Conservation (phyloP, 2,329 filamentous ascomycete species). For the Cordyceps pruinosa region DNA sequence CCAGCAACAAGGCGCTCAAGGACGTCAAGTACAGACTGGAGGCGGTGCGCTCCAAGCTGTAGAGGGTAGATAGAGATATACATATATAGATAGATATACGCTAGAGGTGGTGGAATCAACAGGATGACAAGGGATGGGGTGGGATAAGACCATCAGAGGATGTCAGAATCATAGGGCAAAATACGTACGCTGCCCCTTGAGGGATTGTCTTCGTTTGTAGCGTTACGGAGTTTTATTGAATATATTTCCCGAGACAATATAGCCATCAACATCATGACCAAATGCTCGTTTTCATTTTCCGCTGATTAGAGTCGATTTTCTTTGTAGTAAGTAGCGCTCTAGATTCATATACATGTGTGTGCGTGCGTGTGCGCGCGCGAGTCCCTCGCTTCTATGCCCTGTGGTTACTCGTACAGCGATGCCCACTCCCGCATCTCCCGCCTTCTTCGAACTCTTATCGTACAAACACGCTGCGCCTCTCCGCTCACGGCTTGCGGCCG, state of each 20-base stretch:
- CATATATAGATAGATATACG: neutral
- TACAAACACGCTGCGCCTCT: neutral
- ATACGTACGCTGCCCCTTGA: neutral
- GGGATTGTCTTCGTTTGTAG: neutral
- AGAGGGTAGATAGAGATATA: neutral
- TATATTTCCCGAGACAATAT: neutral
- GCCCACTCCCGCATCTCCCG: neutral
- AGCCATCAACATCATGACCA: neutral
- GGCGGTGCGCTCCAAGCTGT: slow-evolving; percentile 79
- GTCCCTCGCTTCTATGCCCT: neutral
- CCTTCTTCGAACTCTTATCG: neutral
- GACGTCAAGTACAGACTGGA: slow-evolving; percentile 94
- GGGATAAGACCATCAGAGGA: neutral
- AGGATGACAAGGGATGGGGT: neutral
- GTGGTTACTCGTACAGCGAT: slow-evolving; percentile 1
- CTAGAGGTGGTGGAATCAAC: neutral
- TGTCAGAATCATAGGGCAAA: neutral
- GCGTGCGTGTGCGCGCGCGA: too few relatives aligned
- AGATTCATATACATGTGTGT: neutral
- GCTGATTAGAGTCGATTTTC: slow-evolving; percentile 6
- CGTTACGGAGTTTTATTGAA: neutral
- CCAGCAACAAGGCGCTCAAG: slow-evolving; percentile 80
- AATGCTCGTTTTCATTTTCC: neutral
- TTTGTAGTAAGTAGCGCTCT: neutral
- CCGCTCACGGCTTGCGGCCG: slow-evolving; percentile 42